Evolutionary conservation across 257 asterid genomes (phyloP), one percentile per base, ranked within the genome.

Genomic region (Ballota nigra): DNA sequence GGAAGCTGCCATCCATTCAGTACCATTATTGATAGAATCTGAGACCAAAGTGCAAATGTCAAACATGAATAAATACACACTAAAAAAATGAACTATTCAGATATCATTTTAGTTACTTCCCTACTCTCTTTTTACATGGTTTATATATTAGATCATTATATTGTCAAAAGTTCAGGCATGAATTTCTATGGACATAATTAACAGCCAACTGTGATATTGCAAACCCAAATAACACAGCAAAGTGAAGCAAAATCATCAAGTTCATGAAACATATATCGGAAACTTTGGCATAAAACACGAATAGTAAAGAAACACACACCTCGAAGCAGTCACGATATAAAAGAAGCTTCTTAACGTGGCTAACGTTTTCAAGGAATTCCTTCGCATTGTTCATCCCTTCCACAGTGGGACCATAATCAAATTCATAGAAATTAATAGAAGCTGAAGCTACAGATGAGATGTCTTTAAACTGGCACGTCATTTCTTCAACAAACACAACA

Each of bases 1-100:
- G 75, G 70, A 60, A 75, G 45, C 34, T 5, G 40, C 70, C 65
- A 47, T 12, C 79, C 73, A 40, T 43, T 56, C 13, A 10, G 3
- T n/a, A 1, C 45, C 65, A 75, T 22, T 69, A 6, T 10, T 13
- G 69, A 58, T n/a, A 74, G 6, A 59, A 34, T 45, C 70, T 63
- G 15, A 43, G 52, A 43, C 18, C 51, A 41, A 11, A 12, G n/a
- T 41, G 18, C 51, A 41, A 13, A 13, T 41, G 49, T 41, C 41
- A 34, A 34, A 11, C 41, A 34, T 6, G 41, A 8, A 34, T 34
- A 34, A 34, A n/a, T n/a, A n/a, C n/a, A n/a, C n/a, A n/a, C n/a
- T n/a, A n/a, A n/a, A n/a, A n/a, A n/a, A n/a, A n/a, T n/a, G n/a
- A n/a, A n/a, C n/a, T n/a, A n/a, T n/a, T 34, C 8, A 34, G 41